Conservation (phyloP, 1,284 basidiomycete genomes). For the Naganishia sp. region DNA sequence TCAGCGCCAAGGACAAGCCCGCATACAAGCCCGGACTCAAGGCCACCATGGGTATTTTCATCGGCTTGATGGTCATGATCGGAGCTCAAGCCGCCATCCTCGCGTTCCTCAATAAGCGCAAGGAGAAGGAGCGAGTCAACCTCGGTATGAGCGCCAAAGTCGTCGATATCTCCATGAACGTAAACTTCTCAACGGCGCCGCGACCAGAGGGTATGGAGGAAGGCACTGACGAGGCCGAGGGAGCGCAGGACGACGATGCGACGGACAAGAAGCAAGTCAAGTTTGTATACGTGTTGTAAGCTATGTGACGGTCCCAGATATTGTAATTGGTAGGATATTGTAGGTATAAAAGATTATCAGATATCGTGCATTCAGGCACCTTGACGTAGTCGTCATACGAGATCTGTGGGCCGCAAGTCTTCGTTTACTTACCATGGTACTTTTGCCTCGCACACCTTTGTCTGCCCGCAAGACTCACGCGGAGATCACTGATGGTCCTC, state of each 20-base stretch:
- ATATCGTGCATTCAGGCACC: no score
- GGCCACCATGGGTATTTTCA: slow-evolving; percentile 48
- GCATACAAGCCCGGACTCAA: slow-evolving; percentile 48
- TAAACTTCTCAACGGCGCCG: slow-evolving; percentile 37
- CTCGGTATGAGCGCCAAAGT: slow-evolving; percentile 49
- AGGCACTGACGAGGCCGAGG: slow-evolving; percentile 39
- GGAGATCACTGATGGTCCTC: no score
- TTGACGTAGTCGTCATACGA: no score
- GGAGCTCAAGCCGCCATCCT: slow-evolving; percentile 41
- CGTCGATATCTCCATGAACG: slow-evolving; percentile 48
- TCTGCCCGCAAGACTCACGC: no score
- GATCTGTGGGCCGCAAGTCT: no score
- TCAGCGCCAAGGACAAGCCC: slow-evolving; percentile 48
- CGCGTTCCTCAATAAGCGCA: slow-evolving; percentile 45
- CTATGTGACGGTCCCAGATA: not conserved
- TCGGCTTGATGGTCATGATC: slow-evolving; percentile 37
- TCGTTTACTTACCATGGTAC: no score
- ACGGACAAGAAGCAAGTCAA: slow-evolving; percentile 50
- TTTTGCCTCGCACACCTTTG: no score
- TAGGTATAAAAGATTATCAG: not conserved
- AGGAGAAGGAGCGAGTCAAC: slow-evolving; percentile 48
- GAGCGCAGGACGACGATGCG: slow-evolving; percentile 37
- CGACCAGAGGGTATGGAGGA: slow-evolving; percentile 25
- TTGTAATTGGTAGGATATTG: not conserved
- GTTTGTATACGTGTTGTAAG: slow-evolving; percentile 31